These are phyloP conservation scores for Neurospora sp. DNA, from an alignment of 495 filamentous ascomycete species.

Conservation along the genomic window DNA sequence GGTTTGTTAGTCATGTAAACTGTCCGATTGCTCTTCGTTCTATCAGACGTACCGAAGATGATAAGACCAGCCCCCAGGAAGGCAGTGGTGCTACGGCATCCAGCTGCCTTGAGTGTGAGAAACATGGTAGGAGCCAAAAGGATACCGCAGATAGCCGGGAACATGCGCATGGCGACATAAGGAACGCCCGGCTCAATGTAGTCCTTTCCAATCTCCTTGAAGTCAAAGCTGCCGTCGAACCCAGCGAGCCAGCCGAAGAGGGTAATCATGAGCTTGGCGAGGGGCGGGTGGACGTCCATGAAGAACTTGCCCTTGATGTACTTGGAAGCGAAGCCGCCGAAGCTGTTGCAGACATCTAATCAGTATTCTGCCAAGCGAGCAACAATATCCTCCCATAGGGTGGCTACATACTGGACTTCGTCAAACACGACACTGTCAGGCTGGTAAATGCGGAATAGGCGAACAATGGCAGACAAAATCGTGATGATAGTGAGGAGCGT, in stretches of 20 bases:
- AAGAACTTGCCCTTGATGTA: slow-evolving; percentile 99
- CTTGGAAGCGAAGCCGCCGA: slow-evolving; percentile 94
- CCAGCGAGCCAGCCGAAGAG: slow-evolving; percentile 92
- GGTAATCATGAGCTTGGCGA: slow-evolving; percentile 91
- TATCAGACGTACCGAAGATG: slow-evolving; percentile 63
- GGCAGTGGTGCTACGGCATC: slow-evolving; percentile 77
- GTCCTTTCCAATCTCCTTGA: slow-evolving; percentile 99
- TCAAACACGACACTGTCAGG: slow-evolving; percentile 96
- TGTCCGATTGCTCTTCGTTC: slow-evolving; percentile 5
- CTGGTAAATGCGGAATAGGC: slow-evolving; percentile 92
- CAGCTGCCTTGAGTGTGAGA: slow-evolving; percentile 81
- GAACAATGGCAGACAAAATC: slow-evolving; percentile 64
- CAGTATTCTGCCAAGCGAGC: slow-evolving; percentile 4
- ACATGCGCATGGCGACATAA: slow-evolving; percentile 94
- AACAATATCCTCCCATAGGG: not conserved
- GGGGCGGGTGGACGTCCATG: slow-evolving; percentile 98
- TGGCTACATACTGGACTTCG: slow-evolving; percentile 75
- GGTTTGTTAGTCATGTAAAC: not conserved
- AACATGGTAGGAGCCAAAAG: slow-evolving; percentile 85
- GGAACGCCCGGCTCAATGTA: slow-evolving; percentile 91
- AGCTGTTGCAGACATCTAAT: slow-evolving; percentile 43
- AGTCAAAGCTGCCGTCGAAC: slow-evolving; percentile 92
- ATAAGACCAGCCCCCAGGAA: slow-evolving; percentile 73
- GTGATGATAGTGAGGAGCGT: slow-evolving; percentile 63
- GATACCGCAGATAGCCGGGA: slow-evolving; percentile 82